Percentiles rank a stretch among this genome's conserved stretches.
Evolutionary conservation across 495 filamentous ascomycete genomes (phyloP).

Genomic region (Tuber indicum): DNA sequence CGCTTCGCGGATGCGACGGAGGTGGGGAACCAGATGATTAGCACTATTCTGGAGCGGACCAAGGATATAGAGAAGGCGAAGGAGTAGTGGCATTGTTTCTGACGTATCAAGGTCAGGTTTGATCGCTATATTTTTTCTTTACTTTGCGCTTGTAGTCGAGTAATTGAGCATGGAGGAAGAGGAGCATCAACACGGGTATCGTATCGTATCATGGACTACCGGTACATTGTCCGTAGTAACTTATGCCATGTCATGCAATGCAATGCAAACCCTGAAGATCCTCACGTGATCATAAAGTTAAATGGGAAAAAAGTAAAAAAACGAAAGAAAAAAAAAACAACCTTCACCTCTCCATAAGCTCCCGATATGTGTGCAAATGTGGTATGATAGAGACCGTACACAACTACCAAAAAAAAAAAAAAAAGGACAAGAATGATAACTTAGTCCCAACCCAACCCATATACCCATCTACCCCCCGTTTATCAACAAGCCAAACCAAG

Average conservation of each 20-base stretch:
- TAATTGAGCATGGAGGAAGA: background rate
- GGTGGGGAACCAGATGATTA: constrained; percentile 95
- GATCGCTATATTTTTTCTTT: background rate
- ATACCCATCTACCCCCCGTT: background rate
- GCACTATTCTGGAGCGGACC: constrained; percentile 82
- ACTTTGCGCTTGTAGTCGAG: background rate
- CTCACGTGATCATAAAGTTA: background rate
- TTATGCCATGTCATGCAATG: background rate
- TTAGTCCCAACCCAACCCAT: background rate
- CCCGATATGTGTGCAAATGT: background rate
- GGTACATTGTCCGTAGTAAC: background rate
- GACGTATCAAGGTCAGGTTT: background rate
- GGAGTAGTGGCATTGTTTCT: background rate
- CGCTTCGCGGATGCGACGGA: constrained; percentile 76
- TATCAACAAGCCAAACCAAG: background rate
- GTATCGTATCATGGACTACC: background rate
- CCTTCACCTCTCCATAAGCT: background rate
- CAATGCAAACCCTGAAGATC: background rate
- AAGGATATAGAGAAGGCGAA: constrained; percentile 39
- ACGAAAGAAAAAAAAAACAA: background rate
- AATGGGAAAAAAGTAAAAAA: background rate
- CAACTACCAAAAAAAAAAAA: background rate
- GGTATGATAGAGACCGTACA: background rate
- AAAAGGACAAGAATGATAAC: background rate
- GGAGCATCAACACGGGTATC: background rate